phyloP scores from a whole-genome alignment of 108 stramenopile species.

The Bacterosira constricta region DNA sequence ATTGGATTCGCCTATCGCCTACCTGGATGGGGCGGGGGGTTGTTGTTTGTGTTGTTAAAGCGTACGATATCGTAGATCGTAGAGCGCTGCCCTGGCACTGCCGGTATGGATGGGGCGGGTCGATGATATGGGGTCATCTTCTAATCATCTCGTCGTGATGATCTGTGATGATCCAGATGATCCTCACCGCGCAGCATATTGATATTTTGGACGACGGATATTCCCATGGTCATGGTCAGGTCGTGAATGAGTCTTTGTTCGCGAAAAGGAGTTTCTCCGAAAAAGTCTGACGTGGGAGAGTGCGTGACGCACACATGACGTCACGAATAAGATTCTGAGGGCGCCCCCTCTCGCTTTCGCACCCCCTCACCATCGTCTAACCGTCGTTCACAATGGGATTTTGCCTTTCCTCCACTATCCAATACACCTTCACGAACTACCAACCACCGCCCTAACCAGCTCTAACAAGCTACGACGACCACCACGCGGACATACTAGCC shows the following conservation, averaged over 20 bases:
- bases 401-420: too few species aligned
- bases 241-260: not conserved
- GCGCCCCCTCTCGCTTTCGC: not conserved
- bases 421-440: too few species aligned
- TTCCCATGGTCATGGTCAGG: not conserved
- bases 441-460: too few species aligned
- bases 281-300: too few species aligned
- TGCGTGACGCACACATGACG: not conserved
- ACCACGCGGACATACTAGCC: not conserved
- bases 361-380: not conserved
- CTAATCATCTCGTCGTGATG: not conserved
- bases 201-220: not conserved
- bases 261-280: too few species aligned
- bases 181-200: not conserved
- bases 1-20: not conserved
- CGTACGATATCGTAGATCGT: not conserved
- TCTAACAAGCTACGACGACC: too few species aligned
- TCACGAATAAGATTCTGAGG: not conserved
- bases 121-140: too few species aligned
- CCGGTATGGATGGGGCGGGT: too few species aligned
- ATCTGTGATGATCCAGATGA: not conserved
- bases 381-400: too few species aligned
- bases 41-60: not conserved
- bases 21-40: not conserved
- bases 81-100: not conserved